Conservation (phyloP, 805 yeast species). For the Myxozyma sirexii region DNA sequence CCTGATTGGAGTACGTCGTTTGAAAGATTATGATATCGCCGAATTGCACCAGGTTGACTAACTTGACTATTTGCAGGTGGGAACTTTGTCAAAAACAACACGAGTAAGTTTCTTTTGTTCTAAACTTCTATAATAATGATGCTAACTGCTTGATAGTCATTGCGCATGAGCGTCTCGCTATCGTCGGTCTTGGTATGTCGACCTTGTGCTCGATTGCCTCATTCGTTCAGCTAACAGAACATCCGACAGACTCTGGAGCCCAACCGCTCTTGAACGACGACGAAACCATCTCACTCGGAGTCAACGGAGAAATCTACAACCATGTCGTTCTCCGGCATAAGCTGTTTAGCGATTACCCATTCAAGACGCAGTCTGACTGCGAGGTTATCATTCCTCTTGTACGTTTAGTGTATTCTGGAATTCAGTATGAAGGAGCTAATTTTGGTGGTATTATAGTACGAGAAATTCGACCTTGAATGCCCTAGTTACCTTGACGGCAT, state of each 20-base stretch:
- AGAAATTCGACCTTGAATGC: conserved; percentile 84
- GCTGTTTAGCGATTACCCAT: conserved; percentile 64
- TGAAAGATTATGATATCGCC: neutral
- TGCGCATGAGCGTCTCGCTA: conserved; percentile 94
- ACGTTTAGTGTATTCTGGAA: neutral
- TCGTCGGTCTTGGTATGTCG: conserved; percentile 75
- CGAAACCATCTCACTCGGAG: conserved; percentile 72
- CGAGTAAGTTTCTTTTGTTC: conserved; percentile 45
- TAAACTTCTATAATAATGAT: neutral
- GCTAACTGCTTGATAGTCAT: conserved; percentile 47
- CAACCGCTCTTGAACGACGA: conserved; percentile 90
- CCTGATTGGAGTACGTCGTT: conserved; percentile 78
- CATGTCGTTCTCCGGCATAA: conserved; percentile 85
- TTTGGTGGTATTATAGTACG: conserved; percentile 48
- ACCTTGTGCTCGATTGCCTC: neutral
- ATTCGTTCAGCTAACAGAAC: neutral
- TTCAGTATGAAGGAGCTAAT: neutral
- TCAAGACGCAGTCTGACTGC: conserved; percentile 90
- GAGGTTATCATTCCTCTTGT: conserved; percentile 91
- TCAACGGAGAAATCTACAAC: conserved; percentile 98
- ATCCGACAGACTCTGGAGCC: conserved; percentile 86
- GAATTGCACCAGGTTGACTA: neutral
- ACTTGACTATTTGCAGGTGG: conserved; percentile 49
- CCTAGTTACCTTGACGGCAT: conserved; percentile 95
- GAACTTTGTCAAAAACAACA: conserved; percentile 72